These are phyloP conservation scores for Salix exigua DNA, from an alignment of 345 rosid species.

Conservation along the genomic window DNA sequence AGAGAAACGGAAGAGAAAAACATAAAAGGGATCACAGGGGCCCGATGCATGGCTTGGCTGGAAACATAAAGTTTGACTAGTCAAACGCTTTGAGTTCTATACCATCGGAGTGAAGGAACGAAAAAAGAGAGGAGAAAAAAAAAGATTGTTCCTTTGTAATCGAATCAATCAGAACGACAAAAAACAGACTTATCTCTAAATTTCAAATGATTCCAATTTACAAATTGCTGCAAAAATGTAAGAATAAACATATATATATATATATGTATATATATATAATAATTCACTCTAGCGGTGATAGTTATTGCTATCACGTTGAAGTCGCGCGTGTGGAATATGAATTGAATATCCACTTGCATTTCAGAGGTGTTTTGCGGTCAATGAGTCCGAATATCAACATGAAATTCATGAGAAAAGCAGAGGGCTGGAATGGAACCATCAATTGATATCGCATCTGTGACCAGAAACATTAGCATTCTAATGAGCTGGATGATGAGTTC, in stretches of 20 bases:
- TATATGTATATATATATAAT: background rate
- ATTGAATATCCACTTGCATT: background rate
- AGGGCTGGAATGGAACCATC: background rate
- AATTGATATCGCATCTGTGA: too few relatives aligned
- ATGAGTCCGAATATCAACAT: background rate
- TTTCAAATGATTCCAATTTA: background rate
- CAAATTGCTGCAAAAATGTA: background rate
- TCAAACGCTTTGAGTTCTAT: background rate
- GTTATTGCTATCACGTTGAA: background rate
- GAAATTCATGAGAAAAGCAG: background rate
- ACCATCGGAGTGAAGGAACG: background rate
- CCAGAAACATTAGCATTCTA: background rate
- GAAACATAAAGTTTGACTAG: slow-evolving; percentile 21
- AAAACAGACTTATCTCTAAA: background rate
- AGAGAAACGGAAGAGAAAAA: background rate
- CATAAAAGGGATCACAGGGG: background rate
- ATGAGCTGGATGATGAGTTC: background rate
- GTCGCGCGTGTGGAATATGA: background rate
- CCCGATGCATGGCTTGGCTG: background rate
- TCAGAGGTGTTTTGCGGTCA: background rate
- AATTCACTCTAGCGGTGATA: background rate
- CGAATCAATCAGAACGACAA: too few relatives aligned
- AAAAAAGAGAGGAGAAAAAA: too few relatives aligned
- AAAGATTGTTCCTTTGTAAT: too few relatives aligned
- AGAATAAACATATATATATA: background rate